Evolutionary conservation across 2,329 filamentous ascomycete genomes (phyloP), one percentile per base, ranked within the genome.

Genomic region (Macrophomina phaseolina): DNA sequence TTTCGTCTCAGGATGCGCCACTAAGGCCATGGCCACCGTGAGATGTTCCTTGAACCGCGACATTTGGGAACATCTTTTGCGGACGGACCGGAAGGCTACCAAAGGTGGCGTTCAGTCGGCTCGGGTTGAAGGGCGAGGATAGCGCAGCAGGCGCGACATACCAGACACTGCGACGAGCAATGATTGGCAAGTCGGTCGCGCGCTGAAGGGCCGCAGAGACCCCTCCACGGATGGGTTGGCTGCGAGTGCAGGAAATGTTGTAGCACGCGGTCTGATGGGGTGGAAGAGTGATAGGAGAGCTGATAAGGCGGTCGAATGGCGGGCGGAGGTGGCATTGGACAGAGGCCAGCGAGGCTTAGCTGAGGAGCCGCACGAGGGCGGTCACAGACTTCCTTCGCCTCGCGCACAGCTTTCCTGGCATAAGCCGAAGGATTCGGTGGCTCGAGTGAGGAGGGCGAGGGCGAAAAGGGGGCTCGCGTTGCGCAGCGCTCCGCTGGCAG

Each of bases 21-120:
- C 3, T 4, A 7, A n/a, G 4, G 4, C 4, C 40, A 45, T 45
- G 40, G 14, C 40, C 6, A 14, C 14, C 16, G 4, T 12, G 40
- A 45, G 9, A n/a, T 7, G 14, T 12, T 45, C 40, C 12, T 45
- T 58, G 55, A 79, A 71, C 14, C 73, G 69, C 2, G 81, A 81
- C 48, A 51, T 51, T 8, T 51, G 48, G 23, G 7, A 51, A 84
- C 84, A 87, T 34, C 14, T 52, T 52, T 30, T 16, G 9, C 49
- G 34, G 49, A 34, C 28, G 16, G 12, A 7, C 12, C 2, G 16
- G 12, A 32, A 52, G 49, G 49, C 49, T 52, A 30, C 49, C 49
- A 52, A 34, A 18, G 9, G 30, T 18, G n/a, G 49, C 30, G 49
- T 12, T 52, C 49, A 52, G 34, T 9, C 28, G 12, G 49, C 28